phyloP scores from a whole-genome alignment of 495 filamentous ascomycete species.

The Mytilinidion resinicola region DNA sequence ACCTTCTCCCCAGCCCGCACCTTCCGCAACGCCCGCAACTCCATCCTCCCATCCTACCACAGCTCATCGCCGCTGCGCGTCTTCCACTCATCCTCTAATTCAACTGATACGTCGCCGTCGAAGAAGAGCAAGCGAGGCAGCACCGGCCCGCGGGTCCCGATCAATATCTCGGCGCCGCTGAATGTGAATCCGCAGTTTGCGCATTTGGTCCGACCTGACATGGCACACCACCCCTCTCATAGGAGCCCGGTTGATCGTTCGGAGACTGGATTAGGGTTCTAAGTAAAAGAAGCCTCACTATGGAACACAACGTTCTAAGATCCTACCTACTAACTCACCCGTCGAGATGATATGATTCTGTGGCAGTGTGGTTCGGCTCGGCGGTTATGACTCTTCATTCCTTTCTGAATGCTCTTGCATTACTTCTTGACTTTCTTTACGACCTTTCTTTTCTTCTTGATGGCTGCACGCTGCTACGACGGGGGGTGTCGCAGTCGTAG shows the following conservation, averaged over 20 bases:
- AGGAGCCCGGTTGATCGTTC: neutral
- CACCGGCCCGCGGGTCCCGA: slow-evolving; percentile 12
- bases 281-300: neutral
- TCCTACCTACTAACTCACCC: too few species aligned
- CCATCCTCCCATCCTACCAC: slow-evolving; percentile 28
- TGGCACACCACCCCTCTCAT: slow-evolving; percentile 29
- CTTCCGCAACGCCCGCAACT: slow-evolving; percentile 22
- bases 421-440: too few species aligned
- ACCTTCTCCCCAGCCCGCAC: slow-evolving; percentile 18
- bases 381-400: too few species aligned
- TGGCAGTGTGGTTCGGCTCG: too few species aligned
- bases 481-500: too few species aligned
- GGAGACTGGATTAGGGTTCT: slow-evolving; percentile 1
- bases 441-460: too few species aligned
- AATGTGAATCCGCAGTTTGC: slow-evolving; percentile 39
- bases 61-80: slow-evolving; percentile 15
- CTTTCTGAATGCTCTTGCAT: too few species aligned
- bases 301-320: too few species aligned
- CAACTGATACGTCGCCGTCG: slow-evolving; percentile 15
- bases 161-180: slow-evolving; percentile 35
- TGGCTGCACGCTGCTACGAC: too few species aligned
- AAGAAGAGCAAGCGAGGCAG: slow-evolving; percentile 10
- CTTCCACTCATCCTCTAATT: slow-evolving; percentile 5
- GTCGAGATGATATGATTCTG: too few species aligned
- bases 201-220: slow-evolving; percentile 35